Evolutionary conservation across 2,329 filamentous ascomycete species (phyloP), one percentile per base, ranked within the genome.

Genomic region (Fusarium goolgardi): DNA sequence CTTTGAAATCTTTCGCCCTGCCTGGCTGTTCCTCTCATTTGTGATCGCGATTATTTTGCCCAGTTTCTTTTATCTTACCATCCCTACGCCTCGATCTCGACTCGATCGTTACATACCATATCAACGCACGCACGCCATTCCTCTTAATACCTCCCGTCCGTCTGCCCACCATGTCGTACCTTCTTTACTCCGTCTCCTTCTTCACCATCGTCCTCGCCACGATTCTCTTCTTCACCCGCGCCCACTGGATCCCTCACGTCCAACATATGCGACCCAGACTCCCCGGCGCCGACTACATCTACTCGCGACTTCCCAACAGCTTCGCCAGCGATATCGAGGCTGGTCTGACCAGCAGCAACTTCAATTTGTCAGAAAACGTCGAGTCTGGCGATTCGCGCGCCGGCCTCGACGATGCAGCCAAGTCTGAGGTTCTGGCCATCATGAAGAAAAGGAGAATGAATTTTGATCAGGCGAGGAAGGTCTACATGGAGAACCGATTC

Each of bases 401-500:
- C 1, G 96, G 96, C 0, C 84, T 99, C 20, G 94, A 98, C 76
- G 89, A 91, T 69, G 83, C 82, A 47, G 91, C 88, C 58, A 98
- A 98, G 83, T 81, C 85, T 39, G 93, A 97, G 78, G 89, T 99
- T 41, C 86, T 94, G 74, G 87, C 86, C 72, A 94, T 99, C 72
- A 99, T 99, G 96, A 95, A 93, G 86, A 89, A 86, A 77, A 86
- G 89, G 68, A 86, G 90, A 60, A 87, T 98, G 68, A 87, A 85
- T 63, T 99, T 99, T 77, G 95, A 99, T 80, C 93, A 97, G 81
- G 96, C 95, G 39, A 86, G 96, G 72, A 86, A 92, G 73, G 85
- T 93, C 45, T 96, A 92, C 77, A 96, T 94, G 81, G 91, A 97
- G 81, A 88, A 91, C 73, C 85, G 90, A 59, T 97, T 99, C 81